These are phyloP conservation scores for Mortierella sp. DNA, from an alignment of 371 early-diverging fungal genomes.

Conservation along the genomic window DNA sequence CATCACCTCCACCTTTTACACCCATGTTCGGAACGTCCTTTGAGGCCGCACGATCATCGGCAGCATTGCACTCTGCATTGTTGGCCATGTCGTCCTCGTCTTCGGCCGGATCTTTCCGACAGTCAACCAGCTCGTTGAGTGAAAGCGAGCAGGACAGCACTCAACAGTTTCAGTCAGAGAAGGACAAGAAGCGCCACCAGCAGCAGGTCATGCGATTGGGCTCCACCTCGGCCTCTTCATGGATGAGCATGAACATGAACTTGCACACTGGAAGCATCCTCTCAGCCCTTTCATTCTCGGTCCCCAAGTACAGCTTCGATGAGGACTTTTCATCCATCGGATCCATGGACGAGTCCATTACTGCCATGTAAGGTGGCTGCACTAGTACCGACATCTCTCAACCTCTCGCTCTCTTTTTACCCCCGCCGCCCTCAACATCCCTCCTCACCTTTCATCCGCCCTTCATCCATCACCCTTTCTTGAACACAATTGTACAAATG, in stretches of 20 bases:
- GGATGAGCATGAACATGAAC: constrained; percentile 51
- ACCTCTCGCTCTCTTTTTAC: not conserved
- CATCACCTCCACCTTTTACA: constrained; percentile 38
- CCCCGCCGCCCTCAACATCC: not conserved
- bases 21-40: constrained; percentile 45
- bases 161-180: not conserved
- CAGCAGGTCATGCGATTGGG: constrained; percentile 21
- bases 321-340: constrained; percentile 22
- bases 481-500: constrained; percentile 6
- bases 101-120: constrained; percentile 14
- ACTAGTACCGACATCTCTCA: not conserved
- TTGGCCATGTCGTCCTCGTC: constrained; percentile 43
- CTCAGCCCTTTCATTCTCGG: constrained; percentile 47
- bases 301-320: constrained; percentile 44
- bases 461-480: no score
- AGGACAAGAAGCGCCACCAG: constrained; percentile 9
- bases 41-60: constrained; percentile 41
- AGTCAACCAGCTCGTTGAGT: constrained; percentile 19
- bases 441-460: not conserved
- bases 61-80: constrained; percentile 41
- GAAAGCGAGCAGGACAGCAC: not conserved
- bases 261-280: constrained; percentile 39
- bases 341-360: constrained; percentile 27
- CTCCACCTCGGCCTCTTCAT: constrained; percentile 24
- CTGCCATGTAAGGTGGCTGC: constrained; percentile 25